Base-by-base conservation (phyloP, 768 basidiomycete genomes). In the Lentinula sp. region DNA sequence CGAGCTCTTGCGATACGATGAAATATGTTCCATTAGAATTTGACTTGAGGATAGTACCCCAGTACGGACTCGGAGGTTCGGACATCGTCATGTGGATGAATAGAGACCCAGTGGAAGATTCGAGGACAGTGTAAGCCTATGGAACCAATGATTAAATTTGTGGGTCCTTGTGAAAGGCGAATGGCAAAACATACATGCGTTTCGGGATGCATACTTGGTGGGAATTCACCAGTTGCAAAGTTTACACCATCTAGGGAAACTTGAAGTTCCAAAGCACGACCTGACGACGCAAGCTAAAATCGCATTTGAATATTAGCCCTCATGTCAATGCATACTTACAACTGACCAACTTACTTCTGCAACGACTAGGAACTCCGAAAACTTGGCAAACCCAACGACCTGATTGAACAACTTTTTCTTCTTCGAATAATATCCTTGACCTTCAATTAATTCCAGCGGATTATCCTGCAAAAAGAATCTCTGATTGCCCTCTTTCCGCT, bases 1-100 rank as follows among this genome's bases (percentile, higher is more conserved):
- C 97, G 66, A 94, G 81, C 66, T 92, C 89, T 42, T 91, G 68
- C 0, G 95, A 92, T 10, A 95, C 71, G 20, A 91, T 88, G 70
- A 94, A 99, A 78, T 97, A 98, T 0, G 97, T 99, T 41, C 97
- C 97, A 67, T 99, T 99, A 35, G 91, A 98, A 73, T 99, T 98
- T 33, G 95, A 97, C 73, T 96, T 96, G 62, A 94, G 82, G 65
- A 98, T 88, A 68, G 84, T 90, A 39, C 97, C 97, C 88, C 91
- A 98, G 69, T 79, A 90, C 2, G 88, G 91, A 20, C 77, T 80
- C 0, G 83, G 81, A 15, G 79, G 75, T 62, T 91, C 85, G 18
- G 91, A 92, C 78, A 91, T 96, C 0, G 97, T 98, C 80, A 96
- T 90, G 68, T 96, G 96, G 10, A 99, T 72, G 85, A 99, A 99